Conservation (phyloP, 345 rosid genomes). For the Salix dunnii region DNA sequence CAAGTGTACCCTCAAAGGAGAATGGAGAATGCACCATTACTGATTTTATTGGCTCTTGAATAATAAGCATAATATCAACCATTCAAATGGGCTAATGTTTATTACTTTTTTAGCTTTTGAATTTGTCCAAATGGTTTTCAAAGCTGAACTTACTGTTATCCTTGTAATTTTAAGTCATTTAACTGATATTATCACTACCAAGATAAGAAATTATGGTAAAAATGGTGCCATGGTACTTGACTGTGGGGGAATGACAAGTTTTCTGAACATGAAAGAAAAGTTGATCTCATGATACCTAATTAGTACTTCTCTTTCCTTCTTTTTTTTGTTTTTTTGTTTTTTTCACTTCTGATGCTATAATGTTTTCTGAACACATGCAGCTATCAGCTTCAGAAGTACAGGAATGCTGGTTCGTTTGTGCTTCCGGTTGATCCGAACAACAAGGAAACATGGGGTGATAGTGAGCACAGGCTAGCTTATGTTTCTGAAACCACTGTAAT, state of each 20-base stretch:
- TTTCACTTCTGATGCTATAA: neutral
- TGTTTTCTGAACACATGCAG: slow-evolving; percentile 38
- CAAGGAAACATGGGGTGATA: slow-evolving; percentile 96
- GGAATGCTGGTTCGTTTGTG: slow-evolving; percentile 83
- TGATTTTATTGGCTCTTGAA: neutral
- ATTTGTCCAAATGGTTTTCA: neutral
- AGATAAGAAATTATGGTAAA: neutral
- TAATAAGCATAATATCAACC: neutral
- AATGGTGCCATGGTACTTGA: neutral
- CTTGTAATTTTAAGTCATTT: neutral
- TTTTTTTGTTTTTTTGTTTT: neutral
- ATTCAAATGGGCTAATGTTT: neutral
- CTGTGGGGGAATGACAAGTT: neutral
- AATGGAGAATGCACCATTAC: neutral
- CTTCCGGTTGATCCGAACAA: slow-evolving; percentile 86
- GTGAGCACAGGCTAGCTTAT: slow-evolving; percentile 94
- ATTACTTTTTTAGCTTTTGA: neutral
- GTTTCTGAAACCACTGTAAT: slow-evolving; percentile 95
- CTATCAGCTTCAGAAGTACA: slow-evolving; percentile 95
- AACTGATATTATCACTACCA: neutral
- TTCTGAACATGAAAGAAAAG: neutral
- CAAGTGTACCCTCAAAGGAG: neutral
- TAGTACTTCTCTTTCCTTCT: neutral
- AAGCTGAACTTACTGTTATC: neutral
- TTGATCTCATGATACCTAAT: neutral